These are phyloP conservation scores for Miscanthus lutarioriparius DNA, from an alignment of 176 grass and related monocot species.

Conservation along the genomic window DNA sequence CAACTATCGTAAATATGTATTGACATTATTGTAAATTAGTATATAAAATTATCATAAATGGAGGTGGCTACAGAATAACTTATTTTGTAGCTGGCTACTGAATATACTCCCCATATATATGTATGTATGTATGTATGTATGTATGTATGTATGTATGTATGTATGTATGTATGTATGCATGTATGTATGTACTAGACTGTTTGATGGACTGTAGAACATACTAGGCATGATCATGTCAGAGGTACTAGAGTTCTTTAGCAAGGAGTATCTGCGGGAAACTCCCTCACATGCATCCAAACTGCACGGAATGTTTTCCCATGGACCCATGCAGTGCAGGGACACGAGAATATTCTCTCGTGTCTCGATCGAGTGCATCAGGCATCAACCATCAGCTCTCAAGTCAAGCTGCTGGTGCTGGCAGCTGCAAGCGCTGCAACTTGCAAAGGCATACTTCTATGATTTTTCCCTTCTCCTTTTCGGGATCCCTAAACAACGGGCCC, in stretches of 20 bases:
- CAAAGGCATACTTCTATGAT: neutral
- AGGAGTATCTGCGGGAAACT: neutral
- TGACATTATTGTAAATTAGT: too few species aligned
- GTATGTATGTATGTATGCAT: too few species aligned
- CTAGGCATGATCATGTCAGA: neutral
- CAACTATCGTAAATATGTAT: too few species aligned
- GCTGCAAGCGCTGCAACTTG: constrained; percentile 7
- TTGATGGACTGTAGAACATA: neutral
- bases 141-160: too few species aligned
- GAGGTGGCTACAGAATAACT: too few species aligned
- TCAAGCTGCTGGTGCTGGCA: neutral
- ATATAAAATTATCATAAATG: too few species aligned
- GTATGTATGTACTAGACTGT: too few species aligned
- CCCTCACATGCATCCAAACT: neutral
- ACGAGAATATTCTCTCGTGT: constrained; percentile 19
- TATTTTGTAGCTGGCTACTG: too few species aligned
- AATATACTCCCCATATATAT: too few species aligned
- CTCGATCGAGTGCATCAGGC: neutral
- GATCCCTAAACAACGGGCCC: constrained; percentile 35
- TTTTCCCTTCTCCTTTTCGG: neutral
- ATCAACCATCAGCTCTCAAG: neutral
- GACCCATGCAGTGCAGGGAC: neutral
- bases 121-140: too few species aligned
- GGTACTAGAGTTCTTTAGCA: neutral
- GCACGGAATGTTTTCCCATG: constrained; percentile 32